phyloP scores from a whole-genome alignment of 768 basidiomycete genomes.

The Russula compacta region DNA sequence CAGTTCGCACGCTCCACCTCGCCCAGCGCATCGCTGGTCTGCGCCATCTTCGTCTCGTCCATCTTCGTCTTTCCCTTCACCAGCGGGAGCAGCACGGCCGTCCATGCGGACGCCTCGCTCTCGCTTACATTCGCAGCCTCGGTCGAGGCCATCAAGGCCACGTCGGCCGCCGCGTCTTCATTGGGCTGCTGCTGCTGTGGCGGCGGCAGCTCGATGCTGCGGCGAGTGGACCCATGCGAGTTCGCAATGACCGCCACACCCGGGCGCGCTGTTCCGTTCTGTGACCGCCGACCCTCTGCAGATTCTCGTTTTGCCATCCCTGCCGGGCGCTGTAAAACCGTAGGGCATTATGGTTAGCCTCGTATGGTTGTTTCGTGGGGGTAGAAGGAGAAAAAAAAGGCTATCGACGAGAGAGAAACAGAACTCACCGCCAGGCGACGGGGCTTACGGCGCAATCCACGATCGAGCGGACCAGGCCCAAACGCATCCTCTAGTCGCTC shows the following conservation, averaged over 20 bases:
- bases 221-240: not conserved
- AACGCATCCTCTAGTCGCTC: slow-evolving; percentile 14
- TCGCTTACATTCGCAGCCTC: not conserved
- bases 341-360: not conserved
- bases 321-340: not conserved
- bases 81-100: slow-evolving; percentile 7
- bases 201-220: slow-evolving; percentile 2
- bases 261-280: not conserved
- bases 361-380: not conserved
- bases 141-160: not conserved
- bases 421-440: slow-evolving; percentile 7
- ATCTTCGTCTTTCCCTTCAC: slow-evolving; percentile 8
- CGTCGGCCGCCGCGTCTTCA: not conserved
- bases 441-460: slow-evolving; percentile 17
- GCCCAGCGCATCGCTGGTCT: not conserved
- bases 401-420: not conserved
- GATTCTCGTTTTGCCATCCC: not conserved
- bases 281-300: not conserved
- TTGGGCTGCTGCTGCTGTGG: not conserved
- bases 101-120: slow-evolving; percentile 5
- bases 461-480: slow-evolving; percentile 13
- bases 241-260: not conserved
- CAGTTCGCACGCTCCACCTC: not conserved
- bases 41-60: not conserved
- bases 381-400: not conserved